Evolutionary conservation across 805 yeast species (phyloP).

Genomic region (Candida koratica): DNA sequence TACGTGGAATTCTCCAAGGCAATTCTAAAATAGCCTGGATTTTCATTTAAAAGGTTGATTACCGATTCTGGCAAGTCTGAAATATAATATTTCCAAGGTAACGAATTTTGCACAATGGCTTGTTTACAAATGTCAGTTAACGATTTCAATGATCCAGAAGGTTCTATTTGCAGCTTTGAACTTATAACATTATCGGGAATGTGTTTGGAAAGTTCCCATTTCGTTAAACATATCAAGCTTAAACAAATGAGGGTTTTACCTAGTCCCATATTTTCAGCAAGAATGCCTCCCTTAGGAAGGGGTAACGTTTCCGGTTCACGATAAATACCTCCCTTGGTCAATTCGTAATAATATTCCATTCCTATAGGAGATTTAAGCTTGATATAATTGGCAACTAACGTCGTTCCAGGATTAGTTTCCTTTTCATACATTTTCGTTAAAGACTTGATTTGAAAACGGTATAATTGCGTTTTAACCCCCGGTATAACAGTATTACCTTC

Average conservation of each 20-base stretch:
- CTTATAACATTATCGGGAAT: conserved; percentile 11
- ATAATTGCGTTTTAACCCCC: conserved; percentile 51
- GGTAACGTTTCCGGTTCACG: conserved; percentile 38
- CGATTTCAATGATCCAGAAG: conserved; percentile 11
- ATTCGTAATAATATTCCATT: conserved; percentile 34
- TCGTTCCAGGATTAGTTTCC: conserved; percentile 38
- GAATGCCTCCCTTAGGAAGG: conserved; percentile 57
- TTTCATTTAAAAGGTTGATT: conserved; percentile 25
- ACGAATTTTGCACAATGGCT: conserved; percentile 42
- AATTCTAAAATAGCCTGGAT: conserved; percentile 46
- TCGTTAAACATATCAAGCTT: conserved; percentile 53
- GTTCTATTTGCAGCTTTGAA: not conserved
- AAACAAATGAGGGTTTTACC: conserved; percentile 62
- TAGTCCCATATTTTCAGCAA: conserved; percentile 67
- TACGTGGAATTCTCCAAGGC: conserved; percentile 20
- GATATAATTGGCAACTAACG: conserved; percentile 34
- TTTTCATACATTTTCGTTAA: conserved; percentile 55
- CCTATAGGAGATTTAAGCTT: conserved; percentile 18
- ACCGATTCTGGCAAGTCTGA: conserved; percentile 45
- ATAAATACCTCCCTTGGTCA: conserved; percentile 25
- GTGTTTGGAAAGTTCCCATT: conserved; percentile 42
- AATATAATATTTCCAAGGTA: conserved; percentile 54
- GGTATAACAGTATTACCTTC: conserved; percentile 13
- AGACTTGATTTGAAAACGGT: conserved; percentile 59
- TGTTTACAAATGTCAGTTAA: conserved; percentile 40